Conservation (phyloP, 495 filamentous ascomycete species). For the Friedmanniomyces endolithicus region DNA sequence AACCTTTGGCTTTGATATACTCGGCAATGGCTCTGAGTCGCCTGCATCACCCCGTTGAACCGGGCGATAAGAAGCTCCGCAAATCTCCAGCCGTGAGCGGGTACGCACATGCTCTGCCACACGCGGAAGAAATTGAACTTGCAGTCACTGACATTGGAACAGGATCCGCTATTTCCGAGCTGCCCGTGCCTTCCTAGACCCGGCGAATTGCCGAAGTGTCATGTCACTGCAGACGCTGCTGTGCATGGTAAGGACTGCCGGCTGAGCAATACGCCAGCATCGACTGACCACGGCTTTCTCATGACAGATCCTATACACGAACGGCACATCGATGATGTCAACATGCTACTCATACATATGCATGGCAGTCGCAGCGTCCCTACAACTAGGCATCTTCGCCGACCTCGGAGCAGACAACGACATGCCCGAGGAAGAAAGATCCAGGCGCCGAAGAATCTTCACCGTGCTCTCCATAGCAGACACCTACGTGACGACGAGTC, state of each 20-base stretch:
- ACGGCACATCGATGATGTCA: constrained; percentile 14
- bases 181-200: constrained; percentile 8
- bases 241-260: constrained; percentile 5
- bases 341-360: constrained; percentile 17
- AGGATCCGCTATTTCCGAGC: constrained; percentile 15
- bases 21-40: constrained; percentile 9
- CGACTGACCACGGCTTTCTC: not conserved
- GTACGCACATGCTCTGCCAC: not conserved
- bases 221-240: constrained; percentile 10
- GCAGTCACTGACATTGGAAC: not conserved
- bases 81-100: not conserved
- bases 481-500: constrained; percentile 10
- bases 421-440: constrained; percentile 1
- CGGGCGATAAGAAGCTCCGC: not conserved
- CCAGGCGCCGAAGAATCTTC: constrained; percentile 4
- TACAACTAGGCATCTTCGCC: constrained; percentile 10
- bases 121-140: not conserved
- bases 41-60: not conserved
- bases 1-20: constrained; percentile 11
- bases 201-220: constrained; percentile 9
- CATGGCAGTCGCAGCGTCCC: constrained; percentile 13
- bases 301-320: constrained; percentile 8
- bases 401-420: not conserved
- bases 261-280: too few relatives aligned
- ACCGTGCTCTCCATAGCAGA: constrained; percentile 13